These are phyloP conservation scores for Boletus sp. DNA, from an alignment of 768 basidiomycete genomes.

Conservation along the genomic window DNA sequence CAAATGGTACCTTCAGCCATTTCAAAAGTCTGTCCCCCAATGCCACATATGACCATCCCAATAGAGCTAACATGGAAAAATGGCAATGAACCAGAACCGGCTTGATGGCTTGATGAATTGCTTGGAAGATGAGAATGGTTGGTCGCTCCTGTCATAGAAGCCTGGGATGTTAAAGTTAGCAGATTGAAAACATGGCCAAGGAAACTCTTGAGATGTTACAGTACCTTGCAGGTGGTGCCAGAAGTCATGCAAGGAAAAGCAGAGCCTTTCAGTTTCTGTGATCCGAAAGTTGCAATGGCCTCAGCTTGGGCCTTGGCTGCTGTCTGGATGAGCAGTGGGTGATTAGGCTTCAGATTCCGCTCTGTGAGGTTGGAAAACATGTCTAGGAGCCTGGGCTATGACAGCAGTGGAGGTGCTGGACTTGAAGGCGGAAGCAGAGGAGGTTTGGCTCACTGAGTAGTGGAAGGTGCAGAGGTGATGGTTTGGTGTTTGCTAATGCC, in stretches of 20 bases:
- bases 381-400: background rate
- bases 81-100: no score
- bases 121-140: background rate
- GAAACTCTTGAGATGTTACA: background rate
- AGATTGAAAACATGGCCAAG: background rate
- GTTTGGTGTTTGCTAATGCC: background rate
- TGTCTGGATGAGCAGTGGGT: background rate
- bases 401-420: background rate
- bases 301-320: background rate
- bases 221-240: background rate
- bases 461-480: background rate
- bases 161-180: background rate
- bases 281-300: background rate
- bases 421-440: background rate
- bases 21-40: background rate
- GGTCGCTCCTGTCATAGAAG: background rate
- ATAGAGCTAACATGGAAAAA: background rate
- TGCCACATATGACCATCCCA: background rate
- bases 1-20: background rate
- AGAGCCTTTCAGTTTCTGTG: background rate
- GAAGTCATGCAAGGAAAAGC: background rate
- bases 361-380: background rate
- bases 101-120: background rate
- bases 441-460: background rate
- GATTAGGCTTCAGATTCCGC: background rate